Conservation (phyloP, 2,329 filamentous ascomycete species). For the Aspergillus luchuensis region DNA sequence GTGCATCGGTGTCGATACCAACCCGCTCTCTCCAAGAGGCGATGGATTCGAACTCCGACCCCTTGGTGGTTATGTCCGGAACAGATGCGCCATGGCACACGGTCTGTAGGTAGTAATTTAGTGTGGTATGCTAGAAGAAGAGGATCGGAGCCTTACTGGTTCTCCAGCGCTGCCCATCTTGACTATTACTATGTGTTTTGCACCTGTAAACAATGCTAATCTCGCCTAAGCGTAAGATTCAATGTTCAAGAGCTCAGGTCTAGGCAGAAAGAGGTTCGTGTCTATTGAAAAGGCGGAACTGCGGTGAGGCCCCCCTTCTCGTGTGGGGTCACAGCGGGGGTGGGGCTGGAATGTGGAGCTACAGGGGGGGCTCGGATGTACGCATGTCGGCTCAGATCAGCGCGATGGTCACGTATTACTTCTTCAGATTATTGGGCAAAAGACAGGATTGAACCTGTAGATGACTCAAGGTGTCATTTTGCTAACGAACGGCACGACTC, state of each 20-base stretch:
- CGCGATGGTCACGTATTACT: too few relatives aligned
- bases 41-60: conserved; percentile 20
- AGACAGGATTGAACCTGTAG: too few relatives aligned
- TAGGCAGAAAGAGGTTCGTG: not conserved
- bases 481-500: too few relatives aligned
- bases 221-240: too few relatives aligned
- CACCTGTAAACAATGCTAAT: not conserved
- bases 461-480: too few relatives aligned
- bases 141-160: not conserved
- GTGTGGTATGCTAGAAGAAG: too few relatives aligned
- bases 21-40: conserved; percentile 24
- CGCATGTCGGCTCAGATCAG: too few relatives aligned
- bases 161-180: not conserved
- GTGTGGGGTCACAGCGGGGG: not conserved
- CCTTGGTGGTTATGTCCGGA: conserved; percentile 21
- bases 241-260: not conserved
- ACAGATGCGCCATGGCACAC: conserved; percentile 19
- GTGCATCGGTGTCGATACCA: conserved; percentile 47
- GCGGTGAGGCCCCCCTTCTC: not conserved
- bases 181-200: not conserved
- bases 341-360: not conserved
- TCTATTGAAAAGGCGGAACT: not conserved
- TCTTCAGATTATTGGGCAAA: too few relatives aligned
- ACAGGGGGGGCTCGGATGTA: not conserved
- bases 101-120: not conserved